Percentiles rank a stretch among this genome's conserved stretches.
Evolutionary conservation across 1,284 basidiomycete species (phyloP).

Genomic region (Puccinia polysora): DNA sequence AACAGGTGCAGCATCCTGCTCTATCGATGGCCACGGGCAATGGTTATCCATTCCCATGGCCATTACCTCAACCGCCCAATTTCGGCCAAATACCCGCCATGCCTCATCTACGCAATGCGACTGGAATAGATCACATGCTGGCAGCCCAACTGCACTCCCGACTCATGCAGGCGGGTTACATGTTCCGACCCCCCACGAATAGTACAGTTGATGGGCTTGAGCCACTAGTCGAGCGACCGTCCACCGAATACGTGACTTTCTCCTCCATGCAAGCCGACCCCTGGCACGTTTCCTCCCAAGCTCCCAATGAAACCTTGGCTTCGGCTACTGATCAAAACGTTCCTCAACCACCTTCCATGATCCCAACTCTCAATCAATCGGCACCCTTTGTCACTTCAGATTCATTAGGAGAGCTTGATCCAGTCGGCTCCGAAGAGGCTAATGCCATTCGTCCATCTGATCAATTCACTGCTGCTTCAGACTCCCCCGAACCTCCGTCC

Average conservation of each 20-base stretch:
- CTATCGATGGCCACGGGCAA: conserved; percentile 24
- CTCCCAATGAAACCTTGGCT: conserved; percentile 1
- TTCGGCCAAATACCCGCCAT: conserved; percentile 35
- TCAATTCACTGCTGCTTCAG: conserved; percentile 2
- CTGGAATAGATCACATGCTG: conserved; percentile 12
- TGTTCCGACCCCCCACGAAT: background rate
- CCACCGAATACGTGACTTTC: background rate
- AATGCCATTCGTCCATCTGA: conserved; percentile 24
- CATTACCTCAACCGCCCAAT: conserved; percentile 27
- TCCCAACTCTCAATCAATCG: conserved; percentile 5
- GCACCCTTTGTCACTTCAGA: background rate
- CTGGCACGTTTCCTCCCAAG: conserved; percentile 22
- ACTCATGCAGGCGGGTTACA: conserved; percentile 3
- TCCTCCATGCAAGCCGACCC: conserved; percentile 15
- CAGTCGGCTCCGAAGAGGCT: background rate
- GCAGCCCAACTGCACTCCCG: conserved; percentile 27
- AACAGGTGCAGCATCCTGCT: conserved; percentile 34
- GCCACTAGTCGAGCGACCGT: conserved; percentile 1
- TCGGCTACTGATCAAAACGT: background rate
- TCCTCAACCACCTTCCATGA: background rate
- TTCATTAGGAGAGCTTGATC: background rate
- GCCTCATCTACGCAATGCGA: conserved; percentile 24
- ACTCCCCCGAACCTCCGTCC: background rate
- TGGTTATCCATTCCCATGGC: conserved; percentile 26
- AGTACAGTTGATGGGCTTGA: conserved; percentile 1